phyloP scores from a whole-genome alignment of 768 basidiomycete species.

The Phlegmacium glaucopus region DNA sequence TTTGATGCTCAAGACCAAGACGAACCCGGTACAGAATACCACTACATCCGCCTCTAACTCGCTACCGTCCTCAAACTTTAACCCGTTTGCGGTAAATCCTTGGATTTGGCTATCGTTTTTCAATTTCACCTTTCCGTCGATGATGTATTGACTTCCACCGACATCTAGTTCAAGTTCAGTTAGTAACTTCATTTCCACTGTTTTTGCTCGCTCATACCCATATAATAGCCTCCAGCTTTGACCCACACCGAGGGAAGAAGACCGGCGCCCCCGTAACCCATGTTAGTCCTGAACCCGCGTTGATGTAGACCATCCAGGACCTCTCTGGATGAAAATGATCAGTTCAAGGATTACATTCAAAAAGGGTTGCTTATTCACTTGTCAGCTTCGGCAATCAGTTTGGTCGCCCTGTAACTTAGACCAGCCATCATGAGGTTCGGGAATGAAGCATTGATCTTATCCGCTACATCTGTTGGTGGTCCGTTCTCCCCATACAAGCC shows the following conservation, averaged over 20 bases:
- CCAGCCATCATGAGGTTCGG: slow-evolving; percentile 34
- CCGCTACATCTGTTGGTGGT: slow-evolving; percentile 47
- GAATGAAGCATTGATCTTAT: slow-evolving; percentile 45
- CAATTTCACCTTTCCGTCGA: slow-evolving; percentile 67
- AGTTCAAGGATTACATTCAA: neutral
- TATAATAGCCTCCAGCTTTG: slow-evolving; percentile 63
- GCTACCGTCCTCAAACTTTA: slow-evolving; percentile 47
- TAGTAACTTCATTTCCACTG: neutral
- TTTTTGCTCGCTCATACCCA: slow-evolving; percentile 37
- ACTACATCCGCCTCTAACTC: slow-evolving; percentile 50
- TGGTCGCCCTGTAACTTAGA: slow-evolving; percentile 27
- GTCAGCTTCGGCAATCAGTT: slow-evolving; percentile 51
- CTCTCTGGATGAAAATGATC: slow-evolving; percentile 14
- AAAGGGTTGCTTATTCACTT: slow-evolving; percentile 32
- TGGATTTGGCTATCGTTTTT: slow-evolving; percentile 56
- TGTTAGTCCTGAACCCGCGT: slow-evolving; percentile 53
- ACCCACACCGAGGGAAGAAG: slow-evolving; percentile 44
- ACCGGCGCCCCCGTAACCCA: slow-evolving; percentile 51
- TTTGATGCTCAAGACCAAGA: neutral
- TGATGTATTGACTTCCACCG: slow-evolving; percentile 58
- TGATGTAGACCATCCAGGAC: slow-evolving; percentile 52
- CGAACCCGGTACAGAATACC: slow-evolving; percentile 57
- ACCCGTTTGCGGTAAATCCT: slow-evolving; percentile 37
- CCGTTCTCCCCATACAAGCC: slow-evolving; percentile 44
- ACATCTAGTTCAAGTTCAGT: slow-evolving; percentile 34